A percentile compares a stretch with the other conserved stretches of the same genome.
Evolutionary conservation across 441 rosid species (phyloP).

Genomic region (Populus hybrid): DNA sequence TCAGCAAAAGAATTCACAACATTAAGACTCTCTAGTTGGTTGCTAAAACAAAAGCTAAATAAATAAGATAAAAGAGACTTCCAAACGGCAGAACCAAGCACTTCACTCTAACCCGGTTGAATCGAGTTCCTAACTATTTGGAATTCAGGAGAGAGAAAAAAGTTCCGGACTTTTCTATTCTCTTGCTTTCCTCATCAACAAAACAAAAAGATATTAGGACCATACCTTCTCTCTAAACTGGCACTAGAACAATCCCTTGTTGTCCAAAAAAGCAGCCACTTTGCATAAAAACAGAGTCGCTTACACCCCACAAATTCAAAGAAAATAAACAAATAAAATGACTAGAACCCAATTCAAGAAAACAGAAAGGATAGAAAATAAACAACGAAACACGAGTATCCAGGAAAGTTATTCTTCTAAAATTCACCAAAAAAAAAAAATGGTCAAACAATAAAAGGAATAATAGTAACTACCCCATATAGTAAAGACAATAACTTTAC

Average conservation of each 20-base stretch:
- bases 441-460: too few species aligned
- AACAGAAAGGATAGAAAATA: neutral
- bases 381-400: neutral
- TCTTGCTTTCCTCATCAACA: slow-evolving; percentile 7
- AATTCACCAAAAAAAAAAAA: too few species aligned
- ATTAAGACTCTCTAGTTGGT: neutral
- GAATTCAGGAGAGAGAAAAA: neutral
- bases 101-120: neutral
- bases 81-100: neutral
- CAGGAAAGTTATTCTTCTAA: too few species aligned
- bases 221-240: too few species aligned
- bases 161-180: slow-evolving; percentile 2
- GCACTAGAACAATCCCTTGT: slow-evolving; percentile 2
- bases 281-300: slow-evolving; percentile 3
- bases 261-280: slow-evolving; percentile 12
- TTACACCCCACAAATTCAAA: neutral
- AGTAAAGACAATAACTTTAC: too few species aligned
- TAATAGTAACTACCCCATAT: too few species aligned
- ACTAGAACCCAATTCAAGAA: slow-evolving; percentile 3
- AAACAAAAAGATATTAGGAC: neutral
- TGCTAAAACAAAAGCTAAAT: neutral
- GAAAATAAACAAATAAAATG: neutral
- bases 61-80: neutral
- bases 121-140: neutral
- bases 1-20: neutral